phyloP scores from a whole-genome alignment of 805 yeast species.

The Yamadazyma laniorum region DNA sequence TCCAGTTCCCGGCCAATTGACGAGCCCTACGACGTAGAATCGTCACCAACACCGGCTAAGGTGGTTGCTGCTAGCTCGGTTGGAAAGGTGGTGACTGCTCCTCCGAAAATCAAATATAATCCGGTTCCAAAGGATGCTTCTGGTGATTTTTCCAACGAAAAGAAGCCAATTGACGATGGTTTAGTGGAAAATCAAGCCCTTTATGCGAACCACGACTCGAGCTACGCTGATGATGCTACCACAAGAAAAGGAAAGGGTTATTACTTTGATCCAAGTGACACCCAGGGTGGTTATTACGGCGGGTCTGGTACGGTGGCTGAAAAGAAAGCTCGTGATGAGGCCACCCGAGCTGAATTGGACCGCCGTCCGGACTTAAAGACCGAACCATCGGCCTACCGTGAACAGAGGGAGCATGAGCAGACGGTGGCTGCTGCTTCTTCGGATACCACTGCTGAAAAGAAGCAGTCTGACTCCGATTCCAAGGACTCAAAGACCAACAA shows the following conservation, averaged over 20 bases:
- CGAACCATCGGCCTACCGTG: slow-evolving; percentile 18
- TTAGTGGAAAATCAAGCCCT: slow-evolving; percentile 15
- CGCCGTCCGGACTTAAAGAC: slow-evolving; percentile 15
- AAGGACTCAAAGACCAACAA: slow-evolving; percentile 4
- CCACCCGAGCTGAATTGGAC: slow-evolving; percentile 13
- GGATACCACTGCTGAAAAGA: slow-evolving; percentile 9
- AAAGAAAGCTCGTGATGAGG: slow-evolving; percentile 6
- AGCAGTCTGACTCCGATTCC: slow-evolving; percentile 4
- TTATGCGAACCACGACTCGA: slow-evolving; percentile 23
- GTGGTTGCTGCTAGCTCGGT: slow-evolving; percentile 14
- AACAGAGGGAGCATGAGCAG: slow-evolving; percentile 10
- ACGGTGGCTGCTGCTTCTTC: slow-evolving; percentile 8
- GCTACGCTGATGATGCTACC: slow-evolving; percentile 30
- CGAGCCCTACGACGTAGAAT: too few species aligned
- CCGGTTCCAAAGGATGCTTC: slow-evolving; percentile 29
- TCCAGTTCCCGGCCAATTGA: too few species aligned
- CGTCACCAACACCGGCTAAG: background rate
- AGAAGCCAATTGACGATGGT: slow-evolving; percentile 27
- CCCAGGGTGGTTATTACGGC: slow-evolving; percentile 29
- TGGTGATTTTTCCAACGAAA: slow-evolving; percentile 35
- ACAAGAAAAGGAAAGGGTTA: slow-evolving; percentile 28
- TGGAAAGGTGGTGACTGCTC: slow-evolving; percentile 29
- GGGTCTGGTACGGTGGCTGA: background rate
- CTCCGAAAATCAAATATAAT: slow-evolving; percentile 27
- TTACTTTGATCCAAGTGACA: slow-evolving; percentile 35